These are phyloP conservation scores for Vitis hybrid DNA, from an alignment of 177 flowering plant species.

Conservation along the genomic window DNA sequence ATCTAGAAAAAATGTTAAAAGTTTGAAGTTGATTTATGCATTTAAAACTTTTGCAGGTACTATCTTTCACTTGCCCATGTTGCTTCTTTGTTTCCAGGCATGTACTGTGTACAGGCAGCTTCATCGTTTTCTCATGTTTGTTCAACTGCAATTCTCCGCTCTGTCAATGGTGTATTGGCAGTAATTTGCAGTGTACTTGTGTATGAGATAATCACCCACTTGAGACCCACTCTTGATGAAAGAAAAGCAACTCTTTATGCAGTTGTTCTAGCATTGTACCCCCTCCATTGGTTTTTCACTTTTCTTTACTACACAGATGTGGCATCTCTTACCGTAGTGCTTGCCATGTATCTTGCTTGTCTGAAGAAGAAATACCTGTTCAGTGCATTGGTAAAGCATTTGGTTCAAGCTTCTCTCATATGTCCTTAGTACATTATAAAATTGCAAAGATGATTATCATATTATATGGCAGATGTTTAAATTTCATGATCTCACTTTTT, in stretches of 20 bases:
- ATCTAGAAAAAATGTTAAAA: background rate
- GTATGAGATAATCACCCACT: constrained; percentile 57
- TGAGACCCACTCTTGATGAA: constrained; percentile 61
- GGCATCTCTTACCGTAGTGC: constrained; percentile 77
- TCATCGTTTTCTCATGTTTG: constrained; percentile 58
- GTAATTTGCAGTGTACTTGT: constrained; percentile 68
- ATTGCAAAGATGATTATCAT: too few species aligned
- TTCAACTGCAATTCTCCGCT: constrained; percentile 68
- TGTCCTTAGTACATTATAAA: too few species aligned
- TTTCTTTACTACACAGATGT: constrained; percentile 95
- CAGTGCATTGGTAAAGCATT: constrained; percentile 72
- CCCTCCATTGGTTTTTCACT: constrained; percentile 95
- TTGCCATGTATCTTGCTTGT: constrained; percentile 76
- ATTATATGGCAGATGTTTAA: too few species aligned
- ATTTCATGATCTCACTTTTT: too few species aligned
- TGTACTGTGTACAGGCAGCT: constrained; percentile 26
- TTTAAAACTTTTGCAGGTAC: constrained; percentile 77
- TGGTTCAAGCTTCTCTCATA: background rate
- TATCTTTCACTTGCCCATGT: constrained; percentile 82
- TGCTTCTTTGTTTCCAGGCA: constrained; percentile 85
- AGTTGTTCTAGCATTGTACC: constrained; percentile 66
- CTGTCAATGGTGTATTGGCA: constrained; percentile 67
- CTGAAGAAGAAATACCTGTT: constrained; percentile 65
- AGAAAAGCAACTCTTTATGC: constrained; percentile 60
- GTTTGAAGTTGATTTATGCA: constrained; percentile 28